Base-by-base conservation (phyloP, 495 filamentous ascomycete genomes). In the Durotheca rogersii region DNA sequence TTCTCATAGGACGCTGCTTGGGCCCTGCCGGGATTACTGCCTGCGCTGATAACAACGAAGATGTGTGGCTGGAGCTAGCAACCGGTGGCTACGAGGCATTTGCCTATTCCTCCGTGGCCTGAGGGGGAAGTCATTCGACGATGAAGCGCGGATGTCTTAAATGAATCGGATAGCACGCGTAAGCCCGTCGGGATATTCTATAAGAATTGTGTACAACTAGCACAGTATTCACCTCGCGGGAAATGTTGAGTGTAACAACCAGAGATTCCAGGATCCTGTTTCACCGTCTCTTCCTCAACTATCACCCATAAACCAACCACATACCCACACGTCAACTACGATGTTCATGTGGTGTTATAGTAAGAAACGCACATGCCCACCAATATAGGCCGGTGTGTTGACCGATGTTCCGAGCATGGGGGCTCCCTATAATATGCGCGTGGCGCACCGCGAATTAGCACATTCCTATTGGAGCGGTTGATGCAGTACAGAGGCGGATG, bases 251-350 rank as follows among this genome's bases (percentile, higher is more conserved):
- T 27, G 23, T 9, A 4, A 27, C 9, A n/a, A n/a, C n/a, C n/a
- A n/a, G n/a, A n/a, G n/a, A n/a, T n/a, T n/a, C n/a, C n/a, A n/a
- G n/a, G n/a, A n/a, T n/a, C n/a, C n/a, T n/a, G n/a, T n/a, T n/a
- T n/a, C n/a, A n/a, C n/a, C n/a, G 9, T 27, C 23, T 27, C 23
- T 27, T 4, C 4, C 4, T 9, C 9, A 9, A 27, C 9, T 4
- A 4, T 9, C 9, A 27, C 23, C 33, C 30, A 47, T 47, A 54
- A 23, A 32, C 33, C 21, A 41, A 33, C 29, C 11, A 29, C 10
- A 6, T 20, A 40, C 21, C 33, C 46, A 30, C 23, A 36, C 21
- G 17, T 54, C 38, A 21, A 30, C 14, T 18, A n/a, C 21, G 18
- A 17, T n/a, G 9, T 27, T 9, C 23, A 27, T 4, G 23, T 27